Conservation (phyloP, 2,329 filamentous ascomycete species). For the Periconia sp. region DNA sequence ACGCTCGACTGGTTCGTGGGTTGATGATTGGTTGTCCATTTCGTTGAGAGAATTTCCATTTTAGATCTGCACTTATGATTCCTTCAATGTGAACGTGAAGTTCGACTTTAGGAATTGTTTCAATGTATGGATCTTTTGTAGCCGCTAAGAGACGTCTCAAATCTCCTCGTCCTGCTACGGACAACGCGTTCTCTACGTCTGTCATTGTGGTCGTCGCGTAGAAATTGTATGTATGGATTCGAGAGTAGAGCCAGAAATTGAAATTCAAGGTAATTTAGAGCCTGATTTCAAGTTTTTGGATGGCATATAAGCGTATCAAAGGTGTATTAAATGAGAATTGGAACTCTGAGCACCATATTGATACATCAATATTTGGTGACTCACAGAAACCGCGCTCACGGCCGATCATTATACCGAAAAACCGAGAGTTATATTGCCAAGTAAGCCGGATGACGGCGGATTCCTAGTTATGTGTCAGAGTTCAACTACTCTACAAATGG, state of each 20-base stretch:
- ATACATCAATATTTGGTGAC: not conserved
- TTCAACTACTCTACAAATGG: too few species aligned
- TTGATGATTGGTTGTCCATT: constrained; percentile 25
- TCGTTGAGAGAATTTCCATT: constrained; percentile 46
- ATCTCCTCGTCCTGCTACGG: constrained; percentile 6
- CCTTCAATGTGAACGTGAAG: constrained; percentile 54
- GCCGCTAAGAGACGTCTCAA: constrained; percentile 3
- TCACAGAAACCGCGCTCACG: not conserved
- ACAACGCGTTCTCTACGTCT: constrained; percentile 11
- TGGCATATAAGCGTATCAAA: not conserved
- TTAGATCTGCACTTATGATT: constrained; percentile 45
- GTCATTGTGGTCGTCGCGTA: constrained; percentile 5
- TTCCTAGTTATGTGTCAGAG: not conserved
- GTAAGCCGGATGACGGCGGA: not conserved
- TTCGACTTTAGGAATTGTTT: constrained; percentile 46
- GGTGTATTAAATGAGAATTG: not conserved
- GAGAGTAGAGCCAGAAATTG: not conserved
- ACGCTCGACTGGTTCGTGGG: constrained; percentile 7
- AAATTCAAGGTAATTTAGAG: not conserved
- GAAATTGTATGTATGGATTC: not conserved
- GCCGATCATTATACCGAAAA: constrained; percentile 6
- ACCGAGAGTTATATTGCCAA: constrained; percentile 1
- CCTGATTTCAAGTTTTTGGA: not conserved
- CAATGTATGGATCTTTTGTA: constrained; percentile 3
- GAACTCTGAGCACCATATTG: not conserved